These are phyloP conservation scores for Cladorrhinum sp. DNA, from an alignment of 2,329 filamentous ascomycete genomes.

Conservation along the genomic window DNA sequence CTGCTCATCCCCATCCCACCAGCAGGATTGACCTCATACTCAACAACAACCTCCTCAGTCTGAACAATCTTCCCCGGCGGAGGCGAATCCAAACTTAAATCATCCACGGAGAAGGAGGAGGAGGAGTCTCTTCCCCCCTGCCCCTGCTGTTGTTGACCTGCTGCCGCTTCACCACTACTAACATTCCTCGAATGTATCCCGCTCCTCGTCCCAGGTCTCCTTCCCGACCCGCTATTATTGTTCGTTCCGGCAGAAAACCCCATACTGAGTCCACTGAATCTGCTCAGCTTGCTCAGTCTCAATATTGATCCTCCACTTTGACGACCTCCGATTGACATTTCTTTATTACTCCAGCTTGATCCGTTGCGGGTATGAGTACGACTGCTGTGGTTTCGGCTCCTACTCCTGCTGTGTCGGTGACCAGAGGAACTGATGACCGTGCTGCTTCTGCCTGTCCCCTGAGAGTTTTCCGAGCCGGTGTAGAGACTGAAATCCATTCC, in stretches of 20 bases:
- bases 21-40: conserved; percentile 20
- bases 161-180: no score
- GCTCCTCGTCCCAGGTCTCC: neutral
- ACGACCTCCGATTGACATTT: conserved; percentile 9
- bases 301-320: no score
- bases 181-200: conserved; percentile 1
- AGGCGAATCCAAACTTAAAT: conserved; percentile 4
- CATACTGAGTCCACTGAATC: conserved; percentile 21
- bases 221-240: neutral
- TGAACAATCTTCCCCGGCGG: conserved; percentile 25
- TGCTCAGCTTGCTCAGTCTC: conserved; percentile 14
- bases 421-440: conserved; percentile 20
- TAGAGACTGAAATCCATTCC: conserved; percentile 14
- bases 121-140: neutral
- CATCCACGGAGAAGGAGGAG: no score
- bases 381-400: neutral
- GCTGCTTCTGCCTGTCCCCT: conserved; percentile 21
- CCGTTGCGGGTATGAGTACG: conserved; percentile 11
- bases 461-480: conserved; percentile 16
- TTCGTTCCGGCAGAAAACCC: conserved; percentile 13
- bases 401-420: neutral
- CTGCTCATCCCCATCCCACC: neutral
- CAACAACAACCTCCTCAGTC: conserved; percentile 24
- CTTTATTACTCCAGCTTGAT: conserved; percentile 21
- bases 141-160: no score